Evolutionary conservation across 495 filamentous ascomycete genomes (phyloP).

Genomic region (Aspergillus leporis): DNA sequence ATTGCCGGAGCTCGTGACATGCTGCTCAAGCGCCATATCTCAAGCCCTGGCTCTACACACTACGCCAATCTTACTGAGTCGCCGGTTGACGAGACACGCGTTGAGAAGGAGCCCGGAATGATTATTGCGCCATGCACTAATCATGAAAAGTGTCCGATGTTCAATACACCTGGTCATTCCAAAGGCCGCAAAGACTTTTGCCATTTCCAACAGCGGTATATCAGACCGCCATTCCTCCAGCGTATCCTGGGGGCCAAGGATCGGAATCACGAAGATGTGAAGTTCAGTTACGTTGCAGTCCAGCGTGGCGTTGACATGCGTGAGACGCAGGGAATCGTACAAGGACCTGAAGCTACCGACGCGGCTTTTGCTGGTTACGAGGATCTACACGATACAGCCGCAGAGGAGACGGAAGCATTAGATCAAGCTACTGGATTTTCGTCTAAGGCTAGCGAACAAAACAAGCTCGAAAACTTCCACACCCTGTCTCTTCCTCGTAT

Average conservation of each 20-base stretch:
- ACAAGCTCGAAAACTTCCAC: slow-evolving; percentile 37
- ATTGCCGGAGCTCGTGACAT: slow-evolving; percentile 79
- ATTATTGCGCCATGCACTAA: slow-evolving; percentile 97
- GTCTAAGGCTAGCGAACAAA: slow-evolving; percentile 2
- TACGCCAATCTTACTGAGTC: slow-evolving; percentile 43
- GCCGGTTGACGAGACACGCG: slow-evolving; percentile 31
- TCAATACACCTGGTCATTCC: slow-evolving; percentile 63
- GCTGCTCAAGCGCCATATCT: slow-evolving; percentile 73
- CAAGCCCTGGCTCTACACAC: slow-evolving; percentile 58
- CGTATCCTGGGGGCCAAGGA: slow-evolving; percentile 67
- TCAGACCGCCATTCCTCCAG: slow-evolving; percentile 81
- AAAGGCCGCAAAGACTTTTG: slow-evolving; percentile 84
- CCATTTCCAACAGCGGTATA: slow-evolving; percentile 85
- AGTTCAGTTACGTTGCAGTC: slow-evolving; percentile 87
- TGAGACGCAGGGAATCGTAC: slow-evolving; percentile 37
- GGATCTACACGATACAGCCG: slow-evolving; percentile 21
- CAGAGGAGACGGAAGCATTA: slow-evolving; percentile 7
- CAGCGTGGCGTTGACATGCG: slow-evolving; percentile 67
- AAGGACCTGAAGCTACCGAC: slow-evolving; percentile 46
- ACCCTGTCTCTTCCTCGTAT: slow-evolving; percentile 74
- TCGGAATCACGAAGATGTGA: slow-evolving; percentile 85
- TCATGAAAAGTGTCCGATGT: slow-evolving; percentile 87
- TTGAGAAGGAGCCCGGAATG: slow-evolving; percentile 73
- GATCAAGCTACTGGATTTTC: slow-evolving; percentile 5
- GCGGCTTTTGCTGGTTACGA: slow-evolving; percentile 55